Conservation (phyloP, 164 flowering plant species). For the Echeveria elegans region DNA sequence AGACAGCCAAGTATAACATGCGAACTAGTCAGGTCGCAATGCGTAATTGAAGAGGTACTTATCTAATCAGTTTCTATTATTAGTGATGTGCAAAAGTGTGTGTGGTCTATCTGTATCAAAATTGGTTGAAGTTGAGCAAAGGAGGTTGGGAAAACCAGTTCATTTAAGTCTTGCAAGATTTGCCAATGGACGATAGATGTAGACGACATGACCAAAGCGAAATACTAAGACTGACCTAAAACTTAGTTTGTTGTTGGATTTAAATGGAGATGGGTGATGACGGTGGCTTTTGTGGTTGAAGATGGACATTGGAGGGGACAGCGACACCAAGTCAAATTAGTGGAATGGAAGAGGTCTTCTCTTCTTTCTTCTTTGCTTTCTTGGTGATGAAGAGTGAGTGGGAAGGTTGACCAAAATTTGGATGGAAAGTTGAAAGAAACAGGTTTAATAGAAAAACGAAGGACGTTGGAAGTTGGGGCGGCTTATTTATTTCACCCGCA, state of each 20-base stretch:
- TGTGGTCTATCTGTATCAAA: background rate
- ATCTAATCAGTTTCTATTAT: too few species aligned
- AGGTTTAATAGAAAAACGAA: background rate
- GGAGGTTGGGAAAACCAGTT: background rate
- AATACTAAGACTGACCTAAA: too few species aligned
- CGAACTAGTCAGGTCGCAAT: too few species aligned
- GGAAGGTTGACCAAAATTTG: slow-evolving; percentile 4
- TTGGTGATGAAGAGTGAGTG: background rate
- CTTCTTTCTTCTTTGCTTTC: too few species aligned
- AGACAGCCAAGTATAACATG: too few species aligned
- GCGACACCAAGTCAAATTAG: slow-evolving; percentile 3
- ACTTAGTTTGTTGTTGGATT: too few species aligned
- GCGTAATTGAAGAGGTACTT: too few species aligned
- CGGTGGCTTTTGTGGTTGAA: too few species aligned
- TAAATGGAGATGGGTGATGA: too few species aligned
- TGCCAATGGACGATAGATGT: background rate
- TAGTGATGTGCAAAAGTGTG: background rate
- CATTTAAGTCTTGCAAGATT: background rate
- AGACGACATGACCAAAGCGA: too few species aligned
- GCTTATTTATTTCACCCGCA: background rate
- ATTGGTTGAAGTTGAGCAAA: background rate
- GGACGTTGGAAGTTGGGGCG: slow-evolving; percentile 5
- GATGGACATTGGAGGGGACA: too few species aligned
- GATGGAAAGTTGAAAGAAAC: background rate
- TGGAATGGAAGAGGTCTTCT: background rate